Percentiles rank a stretch among this genome's conserved stretches.
These are phyloP conservation scores for Loxodes magnus DNA, from an alignment of 73 alveolate species.

Conservation along the genomic window DNA sequence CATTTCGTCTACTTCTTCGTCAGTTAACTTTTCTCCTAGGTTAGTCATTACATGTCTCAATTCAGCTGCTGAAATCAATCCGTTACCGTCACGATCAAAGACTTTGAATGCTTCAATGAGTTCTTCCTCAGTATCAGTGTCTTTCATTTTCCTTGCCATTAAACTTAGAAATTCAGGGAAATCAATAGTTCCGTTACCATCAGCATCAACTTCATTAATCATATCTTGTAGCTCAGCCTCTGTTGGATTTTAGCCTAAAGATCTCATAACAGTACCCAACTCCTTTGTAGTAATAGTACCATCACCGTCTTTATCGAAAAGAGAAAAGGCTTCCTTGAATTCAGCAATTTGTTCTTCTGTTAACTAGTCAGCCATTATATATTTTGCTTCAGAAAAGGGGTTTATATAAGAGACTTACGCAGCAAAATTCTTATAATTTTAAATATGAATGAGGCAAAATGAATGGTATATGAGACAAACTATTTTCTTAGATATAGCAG, in stretches of 20 bases:
- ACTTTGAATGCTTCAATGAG: slow-evolving; percentile 97
- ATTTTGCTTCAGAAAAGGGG: too few species aligned
- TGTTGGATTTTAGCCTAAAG: slow-evolving; percentile 93
- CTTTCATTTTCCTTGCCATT: slow-evolving; percentile 97
- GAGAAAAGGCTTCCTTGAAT: slow-evolving; percentile 90
- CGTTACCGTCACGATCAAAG: slow-evolving; percentile 94
- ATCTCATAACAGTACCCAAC: slow-evolving; percentile 93
- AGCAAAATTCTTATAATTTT: too few species aligned
- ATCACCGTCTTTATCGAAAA: slow-evolving; percentile 94
- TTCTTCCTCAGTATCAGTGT: slow-evolving; percentile 96
- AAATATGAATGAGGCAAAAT: too few species aligned
- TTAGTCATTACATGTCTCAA: slow-evolving; percentile 77
- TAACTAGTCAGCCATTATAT: slow-evolving; percentile 58
- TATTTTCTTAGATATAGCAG: too few species aligned
- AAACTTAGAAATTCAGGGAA: slow-evolving; percentile 92
- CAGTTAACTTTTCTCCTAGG: slow-evolving; percentile 69
- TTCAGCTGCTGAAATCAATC: slow-evolving; percentile 75
- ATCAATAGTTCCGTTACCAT: slow-evolving; percentile 93
- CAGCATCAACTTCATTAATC: slow-evolving; percentile 94
- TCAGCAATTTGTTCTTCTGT: slow-evolving; percentile 87
- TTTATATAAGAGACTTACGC: too few species aligned
- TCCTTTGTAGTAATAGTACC: slow-evolving; percentile 93
- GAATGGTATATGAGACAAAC: too few species aligned
- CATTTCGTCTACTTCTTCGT: slow-evolving; percentile 90
- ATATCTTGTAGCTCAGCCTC: slow-evolving; percentile 79